Conservation (phyloP, 2,329 filamentous ascomycete genomes). For the Gremmenia infestans region DNA sequence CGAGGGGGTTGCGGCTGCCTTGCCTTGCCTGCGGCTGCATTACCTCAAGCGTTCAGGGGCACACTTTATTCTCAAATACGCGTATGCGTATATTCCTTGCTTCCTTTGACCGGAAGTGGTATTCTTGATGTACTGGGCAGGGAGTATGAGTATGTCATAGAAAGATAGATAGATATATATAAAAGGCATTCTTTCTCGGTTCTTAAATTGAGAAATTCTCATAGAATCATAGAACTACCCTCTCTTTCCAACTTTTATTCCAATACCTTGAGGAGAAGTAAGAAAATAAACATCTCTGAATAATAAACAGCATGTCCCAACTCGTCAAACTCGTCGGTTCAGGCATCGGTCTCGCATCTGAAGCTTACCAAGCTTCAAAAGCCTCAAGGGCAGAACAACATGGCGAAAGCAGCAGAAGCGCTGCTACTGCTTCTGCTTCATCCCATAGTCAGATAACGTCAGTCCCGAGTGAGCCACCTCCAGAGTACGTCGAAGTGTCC, state of each 20-base stretch:
- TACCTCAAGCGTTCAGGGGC: neutral
- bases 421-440: neutral
- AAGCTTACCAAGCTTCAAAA: slow-evolving; percentile 15
- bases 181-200: neutral
- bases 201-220: no score
- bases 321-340: slow-evolving; percentile 22
- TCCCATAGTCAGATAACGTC: neutral
- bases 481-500: slow-evolving; percentile 21
- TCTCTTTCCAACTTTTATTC: no score
- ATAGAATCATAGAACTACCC: no score
- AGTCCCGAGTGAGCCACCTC: slow-evolving; percentile 12
- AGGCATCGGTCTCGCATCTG: slow-evolving; percentile 26
- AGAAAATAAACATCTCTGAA: slow-evolving; percentile 1
- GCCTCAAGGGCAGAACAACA: neutral
- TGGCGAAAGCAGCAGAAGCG: slow-evolving; percentile 17
- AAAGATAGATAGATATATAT: neutral
- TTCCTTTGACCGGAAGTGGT: neutral
- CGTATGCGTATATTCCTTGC: neutral
- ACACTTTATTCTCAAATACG: neutral
- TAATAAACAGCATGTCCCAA: slow-evolving; percentile 14
- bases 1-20: neutral
- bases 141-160: no score
- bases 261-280: no score
- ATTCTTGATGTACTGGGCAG: neutral
- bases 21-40: no score